Evolutionary conservation across 2,329 filamentous ascomycete species (phyloP).

Genomic region (Alternaria sp.): DNA sequence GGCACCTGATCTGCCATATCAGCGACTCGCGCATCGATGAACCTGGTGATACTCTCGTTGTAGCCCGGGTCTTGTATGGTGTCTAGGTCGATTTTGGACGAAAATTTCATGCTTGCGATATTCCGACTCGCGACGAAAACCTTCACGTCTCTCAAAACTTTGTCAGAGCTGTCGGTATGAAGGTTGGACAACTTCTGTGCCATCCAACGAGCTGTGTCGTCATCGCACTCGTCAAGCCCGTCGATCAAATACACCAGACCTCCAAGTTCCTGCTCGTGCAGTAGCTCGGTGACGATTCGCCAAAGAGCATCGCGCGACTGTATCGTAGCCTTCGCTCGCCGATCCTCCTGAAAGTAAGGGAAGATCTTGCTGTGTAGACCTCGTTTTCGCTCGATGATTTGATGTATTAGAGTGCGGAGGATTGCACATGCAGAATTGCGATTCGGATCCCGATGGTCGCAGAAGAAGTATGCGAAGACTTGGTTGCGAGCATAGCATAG

Average conservation of each 20-base stretch:
- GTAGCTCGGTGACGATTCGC: not conserved
- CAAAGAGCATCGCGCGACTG: not conserved
- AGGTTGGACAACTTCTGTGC: not conserved
- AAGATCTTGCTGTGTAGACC: not conserved
- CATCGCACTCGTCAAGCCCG: not conserved
- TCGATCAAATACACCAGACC: not conserved
- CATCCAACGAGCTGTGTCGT: not conserved
- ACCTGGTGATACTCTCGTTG: not conserved
- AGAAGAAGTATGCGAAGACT: not conserved
- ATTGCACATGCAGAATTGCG: not conserved
- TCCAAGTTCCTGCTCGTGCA: not conserved
- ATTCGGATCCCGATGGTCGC: not conserved
- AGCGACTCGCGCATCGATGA: not conserved
- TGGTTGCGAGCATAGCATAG: not conserved
- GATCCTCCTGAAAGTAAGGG: not conserved
- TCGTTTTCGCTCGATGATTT: not conserved
- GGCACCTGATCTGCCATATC: not conserved
- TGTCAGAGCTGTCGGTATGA: not conserved
- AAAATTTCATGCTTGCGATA: not conserved
- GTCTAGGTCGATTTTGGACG: not conserved
- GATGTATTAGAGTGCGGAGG: not conserved
- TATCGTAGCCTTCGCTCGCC: not conserved
- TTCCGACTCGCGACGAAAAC: not conserved
- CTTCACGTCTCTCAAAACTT: not conserved
- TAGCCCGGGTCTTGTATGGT: not conserved